Evolutionary conservation across 2,329 filamentous ascomycete genomes (phyloP).

Genomic region (Stachybotrys chartarum): DNA sequence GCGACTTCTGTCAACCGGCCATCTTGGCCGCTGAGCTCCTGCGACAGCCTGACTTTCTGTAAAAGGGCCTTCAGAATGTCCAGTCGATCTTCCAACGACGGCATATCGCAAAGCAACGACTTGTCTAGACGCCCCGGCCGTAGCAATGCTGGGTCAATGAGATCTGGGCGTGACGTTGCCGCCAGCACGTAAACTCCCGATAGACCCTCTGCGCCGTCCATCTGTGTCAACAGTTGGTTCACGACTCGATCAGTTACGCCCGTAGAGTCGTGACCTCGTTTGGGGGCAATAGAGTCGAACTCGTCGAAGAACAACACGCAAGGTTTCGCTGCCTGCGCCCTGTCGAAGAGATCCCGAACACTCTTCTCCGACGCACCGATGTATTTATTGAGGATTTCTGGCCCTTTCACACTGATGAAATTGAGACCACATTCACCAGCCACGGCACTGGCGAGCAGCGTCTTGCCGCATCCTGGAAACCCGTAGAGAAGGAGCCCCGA

Average conservation of each 20-base stretch:
- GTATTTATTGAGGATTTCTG: conserved; percentile 98
- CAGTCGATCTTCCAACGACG: conserved; percentile 67
- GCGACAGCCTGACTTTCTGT: conserved; percentile 67
- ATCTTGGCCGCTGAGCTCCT: conserved; percentile 52
- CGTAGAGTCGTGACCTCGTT: conserved; percentile 92
- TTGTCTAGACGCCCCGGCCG: conserved; percentile 92
- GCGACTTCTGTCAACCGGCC: conserved; percentile 67
- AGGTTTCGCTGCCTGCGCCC: conserved; percentile 81
- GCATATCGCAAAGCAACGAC: conserved; percentile 85
- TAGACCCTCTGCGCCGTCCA: conserved; percentile 95
- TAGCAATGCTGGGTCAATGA: conserved; percentile 90
- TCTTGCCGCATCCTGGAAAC: conserved; percentile 94
- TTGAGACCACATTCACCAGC: conserved; percentile 96
- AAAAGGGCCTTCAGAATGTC: conserved; percentile 87
- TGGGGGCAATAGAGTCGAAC: conserved; percentile 96
- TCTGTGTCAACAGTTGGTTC: conserved; percentile 95
- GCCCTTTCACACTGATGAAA: conserved; percentile 97
- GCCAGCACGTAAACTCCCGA: conserved; percentile 94
- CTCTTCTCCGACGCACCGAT: conserved; percentile 97
- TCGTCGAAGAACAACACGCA: conserved; percentile 98
- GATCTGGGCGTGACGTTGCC: conserved; percentile 84
- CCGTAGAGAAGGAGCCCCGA: conserved; percentile 92
- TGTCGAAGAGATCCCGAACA: conserved; percentile 89
- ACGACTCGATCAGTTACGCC: conserved; percentile 98
- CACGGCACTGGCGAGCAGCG: conserved; percentile 89